These are phyloP conservation scores for Metschnikowia vanudenii DNA, from an alignment of 805 yeast species.

Conservation along the genomic window DNA sequence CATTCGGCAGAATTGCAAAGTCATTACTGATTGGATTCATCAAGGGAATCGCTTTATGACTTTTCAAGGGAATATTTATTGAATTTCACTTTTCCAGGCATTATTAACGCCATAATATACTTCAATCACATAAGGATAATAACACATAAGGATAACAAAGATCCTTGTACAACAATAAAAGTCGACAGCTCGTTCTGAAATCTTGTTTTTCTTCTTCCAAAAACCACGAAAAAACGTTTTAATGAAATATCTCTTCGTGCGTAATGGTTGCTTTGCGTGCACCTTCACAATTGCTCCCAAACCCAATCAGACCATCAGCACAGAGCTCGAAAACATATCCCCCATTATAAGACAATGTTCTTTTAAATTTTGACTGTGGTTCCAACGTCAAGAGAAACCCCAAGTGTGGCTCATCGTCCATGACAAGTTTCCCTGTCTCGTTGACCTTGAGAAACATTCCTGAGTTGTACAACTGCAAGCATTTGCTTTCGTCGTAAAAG, in stretches of 20 bases:
- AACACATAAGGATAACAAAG: too few relatives aligned
- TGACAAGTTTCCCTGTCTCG: background rate
- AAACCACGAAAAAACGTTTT: too few relatives aligned
- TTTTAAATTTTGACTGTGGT: background rate
- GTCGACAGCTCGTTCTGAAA: too few relatives aligned
- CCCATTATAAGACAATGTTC: constrained; percentile 1
- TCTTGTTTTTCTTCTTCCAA: too few relatives aligned
- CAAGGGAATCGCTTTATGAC: too few relatives aligned
- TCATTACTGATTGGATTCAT: too few relatives aligned
- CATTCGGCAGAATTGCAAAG: too few relatives aligned
- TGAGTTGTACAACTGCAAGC: background rate
- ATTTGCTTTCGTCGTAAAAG: background rate
- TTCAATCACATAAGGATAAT: too few relatives aligned
- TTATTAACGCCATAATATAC: too few relatives aligned
- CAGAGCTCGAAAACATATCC: constrained; percentile 1
- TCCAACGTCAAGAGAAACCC: background rate
- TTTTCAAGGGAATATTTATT: too few relatives aligned
- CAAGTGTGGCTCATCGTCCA: background rate
- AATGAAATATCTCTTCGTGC: background rate
- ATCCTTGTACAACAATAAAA: too few relatives aligned
- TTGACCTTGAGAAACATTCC: background rate
- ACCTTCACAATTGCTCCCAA: constrained; percentile 1
- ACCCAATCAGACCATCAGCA: constrained; percentile 2
- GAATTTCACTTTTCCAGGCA: too few relatives aligned
- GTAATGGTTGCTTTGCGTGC: background rate